These are phyloP conservation scores for Mortierella sp. DNA, from an alignment of 371 early-diverging fungal genomes.

Conservation along the genomic window DNA sequence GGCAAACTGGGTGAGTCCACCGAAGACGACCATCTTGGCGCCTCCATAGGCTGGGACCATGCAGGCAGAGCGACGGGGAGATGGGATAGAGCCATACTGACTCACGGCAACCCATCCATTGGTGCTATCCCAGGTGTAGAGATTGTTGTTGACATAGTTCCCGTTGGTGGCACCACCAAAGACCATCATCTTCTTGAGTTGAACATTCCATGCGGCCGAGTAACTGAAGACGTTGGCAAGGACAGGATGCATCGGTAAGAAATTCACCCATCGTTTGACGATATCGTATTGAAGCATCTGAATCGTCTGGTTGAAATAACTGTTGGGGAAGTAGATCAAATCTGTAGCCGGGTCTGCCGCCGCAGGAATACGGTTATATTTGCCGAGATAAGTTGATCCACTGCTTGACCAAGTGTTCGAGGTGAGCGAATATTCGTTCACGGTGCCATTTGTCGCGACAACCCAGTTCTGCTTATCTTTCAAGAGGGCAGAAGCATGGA, in stretches of 20 bases:
- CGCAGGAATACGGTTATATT: background rate
- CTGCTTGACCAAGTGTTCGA: background rate
- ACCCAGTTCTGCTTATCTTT: slow-evolving; percentile 11
- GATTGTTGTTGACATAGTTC: slow-evolving; percentile 5
- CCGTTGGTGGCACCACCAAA: slow-evolving; percentile 16
- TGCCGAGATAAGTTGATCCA: background rate
- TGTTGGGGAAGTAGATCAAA: slow-evolving; percentile 28
- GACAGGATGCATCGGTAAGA: background rate
- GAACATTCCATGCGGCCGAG: slow-evolving; percentile 23
- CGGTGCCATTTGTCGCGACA: slow-evolving; percentile 16
- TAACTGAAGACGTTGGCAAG: slow-evolving; percentile 4
- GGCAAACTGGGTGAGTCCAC: slow-evolving; percentile 19
- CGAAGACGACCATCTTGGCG: slow-evolving; percentile 23
- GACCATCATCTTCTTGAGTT: slow-evolving; percentile 8
- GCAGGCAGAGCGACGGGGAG: slow-evolving; percentile 16
- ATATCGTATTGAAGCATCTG: slow-evolving; percentile 20
- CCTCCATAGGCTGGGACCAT: slow-evolving; percentile 26
- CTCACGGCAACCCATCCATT: background rate
- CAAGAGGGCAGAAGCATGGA: slow-evolving; percentile 10
- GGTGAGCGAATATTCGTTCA: slow-evolving; percentile 9
- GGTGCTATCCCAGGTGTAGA: slow-evolving; percentile 7
- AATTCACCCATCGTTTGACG: background rate
- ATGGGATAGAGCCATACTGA: background rate
- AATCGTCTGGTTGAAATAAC: slow-evolving; percentile 2
- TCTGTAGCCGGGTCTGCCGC: slow-evolving; percentile 15